Percentiles rank a stretch among this genome's conserved stretches.
Evolutionary conservation across 768 basidiomycete genomes (phyloP).

Genomic region (Xerocomus spinulosus): DNA sequence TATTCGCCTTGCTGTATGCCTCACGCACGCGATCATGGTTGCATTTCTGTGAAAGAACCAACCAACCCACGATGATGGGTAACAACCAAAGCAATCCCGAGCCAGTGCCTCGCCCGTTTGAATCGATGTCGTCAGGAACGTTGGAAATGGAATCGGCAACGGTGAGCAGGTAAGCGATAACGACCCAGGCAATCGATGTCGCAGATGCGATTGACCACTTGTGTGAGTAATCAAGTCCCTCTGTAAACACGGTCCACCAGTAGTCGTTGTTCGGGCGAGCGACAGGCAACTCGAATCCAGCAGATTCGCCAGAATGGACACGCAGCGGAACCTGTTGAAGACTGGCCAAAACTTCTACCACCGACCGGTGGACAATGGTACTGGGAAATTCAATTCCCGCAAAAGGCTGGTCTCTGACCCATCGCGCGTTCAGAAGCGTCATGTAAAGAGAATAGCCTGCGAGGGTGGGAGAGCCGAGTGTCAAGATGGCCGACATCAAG

Average conservation of each 20-base stretch:
- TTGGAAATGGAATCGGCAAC: constrained; percentile 13
- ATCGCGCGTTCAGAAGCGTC: background rate
- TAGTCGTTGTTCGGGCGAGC: constrained; percentile 39
- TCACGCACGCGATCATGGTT: constrained; percentile 29
- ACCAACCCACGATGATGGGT: constrained; percentile 38
- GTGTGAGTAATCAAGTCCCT: constrained; percentile 35
- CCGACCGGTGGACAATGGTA: background rate
- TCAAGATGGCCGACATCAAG: constrained; percentile 38
- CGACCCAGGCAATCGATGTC: constrained; percentile 40
- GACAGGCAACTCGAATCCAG: constrained; percentile 30
- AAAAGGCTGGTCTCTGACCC: constrained; percentile 28
- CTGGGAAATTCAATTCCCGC: constrained; percentile 28
- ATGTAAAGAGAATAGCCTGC: constrained; percentile 37
- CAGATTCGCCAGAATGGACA: constrained; percentile 21
- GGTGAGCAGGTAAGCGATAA: constrained; percentile 36
- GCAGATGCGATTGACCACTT: constrained; percentile 39
- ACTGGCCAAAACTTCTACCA: constrained; percentile 33
- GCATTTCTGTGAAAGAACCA: constrained; percentile 38
- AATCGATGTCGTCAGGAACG: constrained; percentile 3
- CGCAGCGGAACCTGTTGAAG: constrained; percentile 32
- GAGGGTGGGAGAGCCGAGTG: constrained; percentile 42
- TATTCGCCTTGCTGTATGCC: constrained; percentile 15
- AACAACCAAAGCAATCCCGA: constrained; percentile 44
- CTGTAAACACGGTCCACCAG: constrained; percentile 34
- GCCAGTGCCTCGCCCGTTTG: constrained; percentile 29